Conservation (phyloP, 164 flowering plant species). For the Vitis amurensis region DNA sequence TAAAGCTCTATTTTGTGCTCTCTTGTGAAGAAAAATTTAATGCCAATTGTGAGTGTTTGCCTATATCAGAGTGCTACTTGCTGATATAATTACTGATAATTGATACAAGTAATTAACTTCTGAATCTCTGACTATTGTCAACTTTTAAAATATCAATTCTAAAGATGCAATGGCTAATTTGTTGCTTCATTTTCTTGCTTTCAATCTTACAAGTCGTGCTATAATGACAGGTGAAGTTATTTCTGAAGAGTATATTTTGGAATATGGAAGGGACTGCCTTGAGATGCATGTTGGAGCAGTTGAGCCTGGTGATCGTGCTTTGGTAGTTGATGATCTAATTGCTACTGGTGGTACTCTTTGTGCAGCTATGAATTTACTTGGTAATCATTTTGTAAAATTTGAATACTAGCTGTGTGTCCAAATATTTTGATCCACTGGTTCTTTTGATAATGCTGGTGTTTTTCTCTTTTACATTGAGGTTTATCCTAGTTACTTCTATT, state of each 20-base stretch:
- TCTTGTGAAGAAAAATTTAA: no score
- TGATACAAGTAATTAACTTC: no score
- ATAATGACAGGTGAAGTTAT: conserved; percentile 72
- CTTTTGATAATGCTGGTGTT: no score
- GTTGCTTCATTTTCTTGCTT: neutral
- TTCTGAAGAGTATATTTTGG: conserved; percentile 76
- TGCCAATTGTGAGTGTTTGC: no score
- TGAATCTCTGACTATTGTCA: no score
- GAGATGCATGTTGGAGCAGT: conserved; percentile 98
- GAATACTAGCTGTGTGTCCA: no score
- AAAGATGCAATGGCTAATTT: neutral
- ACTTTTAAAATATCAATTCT: neutral
- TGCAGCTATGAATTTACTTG: conserved; percentile 83
- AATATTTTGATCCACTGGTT: no score
- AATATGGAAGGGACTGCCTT: conserved; percentile 92
- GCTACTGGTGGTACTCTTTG: conserved; percentile 94
- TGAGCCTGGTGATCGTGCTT: conserved; percentile 69
- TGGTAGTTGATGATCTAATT: conserved; percentile 92
- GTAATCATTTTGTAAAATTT: conserved; percentile 22
- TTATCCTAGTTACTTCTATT: no score
- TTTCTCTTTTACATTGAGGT: no score
- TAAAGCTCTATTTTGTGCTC: no score
- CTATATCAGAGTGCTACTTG: no score
- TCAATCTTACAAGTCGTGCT: neutral
- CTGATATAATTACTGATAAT: no score